Evolutionary conservation across 495 filamentous ascomycete genomes (phyloP).

Genomic region (Sphaerosporella brunnea): DNA sequence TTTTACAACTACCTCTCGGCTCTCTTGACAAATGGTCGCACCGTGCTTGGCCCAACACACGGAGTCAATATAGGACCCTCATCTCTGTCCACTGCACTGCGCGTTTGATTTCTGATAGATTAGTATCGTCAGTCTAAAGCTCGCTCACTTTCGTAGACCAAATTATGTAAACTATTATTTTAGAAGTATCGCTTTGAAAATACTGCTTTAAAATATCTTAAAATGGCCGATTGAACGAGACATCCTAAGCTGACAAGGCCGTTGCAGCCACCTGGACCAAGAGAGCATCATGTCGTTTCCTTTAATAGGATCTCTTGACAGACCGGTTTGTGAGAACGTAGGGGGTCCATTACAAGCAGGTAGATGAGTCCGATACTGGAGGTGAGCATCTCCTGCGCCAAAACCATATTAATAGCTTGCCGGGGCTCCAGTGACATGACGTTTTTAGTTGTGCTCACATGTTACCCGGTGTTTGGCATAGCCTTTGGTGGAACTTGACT

Average conservation of each 20-base stretch:
- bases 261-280: slow-evolving; percentile 3
- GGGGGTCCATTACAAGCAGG: background rate
- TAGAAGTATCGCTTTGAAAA: too few species aligned
- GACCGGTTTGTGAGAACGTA: slow-evolving; percentile 1
- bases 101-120: background rate
- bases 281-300: background rate
- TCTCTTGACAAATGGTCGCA: slow-evolving; percentile 1
- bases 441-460: too few species aligned
- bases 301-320: background rate
- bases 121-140: background rate
- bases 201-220: background rate
- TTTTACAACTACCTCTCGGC: background rate
- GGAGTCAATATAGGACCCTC: slow-evolving; percentile 1
- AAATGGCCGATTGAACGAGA: too few species aligned
- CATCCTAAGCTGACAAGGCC: slow-evolving; percentile 3
- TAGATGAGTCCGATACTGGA: too few species aligned
- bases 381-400: too few species aligned
- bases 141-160: too few species aligned
- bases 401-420: too few species aligned
- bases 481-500: background rate
- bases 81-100: too few species aligned
- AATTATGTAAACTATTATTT: too few species aligned
- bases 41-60: slow-evolving; percentile 7
- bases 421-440: too few species aligned
- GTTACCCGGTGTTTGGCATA: background rate